phyloP scores from a whole-genome alignment of 257 asterid genomes.

The Ophiorrhiza pumila region DNA sequence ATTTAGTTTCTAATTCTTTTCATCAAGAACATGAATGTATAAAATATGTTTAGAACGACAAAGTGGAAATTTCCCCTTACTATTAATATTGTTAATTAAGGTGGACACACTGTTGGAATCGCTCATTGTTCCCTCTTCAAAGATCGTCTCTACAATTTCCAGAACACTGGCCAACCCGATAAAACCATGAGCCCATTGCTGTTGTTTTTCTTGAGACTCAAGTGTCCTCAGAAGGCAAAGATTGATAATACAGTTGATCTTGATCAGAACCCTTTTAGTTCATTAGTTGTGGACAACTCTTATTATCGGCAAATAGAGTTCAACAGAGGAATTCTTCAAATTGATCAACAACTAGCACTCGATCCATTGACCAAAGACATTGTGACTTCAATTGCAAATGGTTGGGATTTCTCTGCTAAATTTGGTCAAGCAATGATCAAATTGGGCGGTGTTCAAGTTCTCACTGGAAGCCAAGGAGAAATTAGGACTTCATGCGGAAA shows the following conservation, averaged over 20 bases:
- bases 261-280: constrained; percentile 44
- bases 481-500: constrained; percentile 9
- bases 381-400: background rate
- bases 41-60: too few relatives aligned
- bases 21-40: too few relatives aligned
- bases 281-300: constrained; percentile 44
- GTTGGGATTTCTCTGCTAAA: background rate
- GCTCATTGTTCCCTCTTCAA: constrained; percentile 51
- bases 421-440: constrained; percentile 11
- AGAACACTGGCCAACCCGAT: constrained; percentile 37
- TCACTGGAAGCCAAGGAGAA: constrained; percentile 15
- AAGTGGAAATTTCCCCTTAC: too few relatives aligned
- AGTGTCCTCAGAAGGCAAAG: constrained; percentile 37
- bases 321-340: constrained; percentile 47
- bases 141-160: constrained; percentile 54
- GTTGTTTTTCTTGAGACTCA: constrained; percentile 12
- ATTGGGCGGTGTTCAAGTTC: constrained; percentile 17
- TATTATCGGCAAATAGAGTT: constrained; percentile 37
- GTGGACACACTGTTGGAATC: constrained; percentile 66
- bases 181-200: constrained; percentile 44
- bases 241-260: constrained; percentile 35
- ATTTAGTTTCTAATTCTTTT: too few relatives aligned
- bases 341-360: constrained; percentile 55
- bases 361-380: constrained; percentile 5
- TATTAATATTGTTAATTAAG: too few relatives aligned